Evolutionary conservation across 352 stramenopile genomes (phyloP), one percentile per base, ranked within the genome.

Genomic region (Sclerospora graminicola): DNA sequence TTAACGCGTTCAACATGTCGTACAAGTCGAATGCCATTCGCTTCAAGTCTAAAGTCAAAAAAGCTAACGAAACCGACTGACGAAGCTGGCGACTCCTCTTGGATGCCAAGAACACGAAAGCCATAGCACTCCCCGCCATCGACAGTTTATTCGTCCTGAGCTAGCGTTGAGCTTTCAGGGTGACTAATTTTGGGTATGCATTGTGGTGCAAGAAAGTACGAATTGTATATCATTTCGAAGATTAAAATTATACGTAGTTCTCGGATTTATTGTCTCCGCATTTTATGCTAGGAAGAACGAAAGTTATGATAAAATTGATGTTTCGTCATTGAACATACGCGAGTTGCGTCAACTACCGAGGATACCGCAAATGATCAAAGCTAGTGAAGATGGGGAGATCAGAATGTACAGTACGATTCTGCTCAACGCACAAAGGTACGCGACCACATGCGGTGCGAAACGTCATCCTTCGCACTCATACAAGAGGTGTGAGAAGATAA

Each of bases 21-120:
- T 53, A 66, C 57, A 68, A 86, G 49, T 69, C 72, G 84, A 76
- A 96, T 83, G 66, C 63, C 57, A 48, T 98, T 96, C 36, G 82
- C 89, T 19, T 89, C 89, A 14, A 98, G 76, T 46, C 98, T 95
- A 66, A 99, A 98, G 70, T 98, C 94, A 46, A 99, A 97, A 63
- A 98, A 98, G 48, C 72, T 94, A 24, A 98, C 93, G 27, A 99
- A 89, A 32, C 94, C 94, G 15, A 90, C 92, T 14, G 66, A 57
- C 13, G 78, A 77, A 6, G 94, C 92, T 1, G 95, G 95, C 31
- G 80, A 96, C 48, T 96, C 76, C 26, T 96, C 88, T 70, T 99
- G 94, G 30, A 99, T 97, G 16, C 94, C 94, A 21, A 99, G 54
- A 20, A 99, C 90, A 24, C 95, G 87, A 63, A 98, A 99, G 29